Conservation (phyloP, 352 stramenopile species). For the Pythium periplocum region DNA sequence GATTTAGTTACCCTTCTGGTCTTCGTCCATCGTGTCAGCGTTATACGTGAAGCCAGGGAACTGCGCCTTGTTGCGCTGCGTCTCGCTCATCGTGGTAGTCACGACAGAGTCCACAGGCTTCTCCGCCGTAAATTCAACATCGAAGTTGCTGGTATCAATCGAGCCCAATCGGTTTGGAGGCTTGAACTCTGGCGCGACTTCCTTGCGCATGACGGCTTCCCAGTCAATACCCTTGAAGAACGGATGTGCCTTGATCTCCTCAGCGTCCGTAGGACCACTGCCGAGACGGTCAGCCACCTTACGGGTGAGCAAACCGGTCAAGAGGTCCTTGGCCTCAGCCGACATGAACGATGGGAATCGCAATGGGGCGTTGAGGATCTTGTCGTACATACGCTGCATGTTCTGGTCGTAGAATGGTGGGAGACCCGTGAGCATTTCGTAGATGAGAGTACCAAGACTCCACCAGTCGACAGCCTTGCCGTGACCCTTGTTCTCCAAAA, state of each 20-base stretch:
- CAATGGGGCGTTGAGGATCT: conserved; percentile 90
- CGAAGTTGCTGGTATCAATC: conserved; percentile 93
- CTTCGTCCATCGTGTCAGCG: conserved; percentile 82
- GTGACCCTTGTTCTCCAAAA: conserved; percentile 92
- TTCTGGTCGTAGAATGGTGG: conserved; percentile 94
- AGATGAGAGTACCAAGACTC: conserved; percentile 92
- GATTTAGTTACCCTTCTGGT: conserved; percentile 76
- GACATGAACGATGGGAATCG: conserved; percentile 90
- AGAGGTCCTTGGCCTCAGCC: conserved; percentile 80
- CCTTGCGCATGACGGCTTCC: conserved; percentile 84
- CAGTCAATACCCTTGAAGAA: conserved; percentile 93
- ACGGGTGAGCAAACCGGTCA: conserved; percentile 80
- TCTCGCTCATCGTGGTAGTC: conserved; percentile 89
- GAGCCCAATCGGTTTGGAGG: conserved; percentile 82
- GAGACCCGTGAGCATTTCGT: conserved; percentile 91
- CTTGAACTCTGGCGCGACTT: conserved; percentile 90
- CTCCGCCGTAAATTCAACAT: conserved; percentile 91
- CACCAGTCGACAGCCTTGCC: conserved; percentile 89
- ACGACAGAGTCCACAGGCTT: conserved; percentile 89
- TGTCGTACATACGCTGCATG: conserved; percentile 93
- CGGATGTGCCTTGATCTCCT: conserved; percentile 91
- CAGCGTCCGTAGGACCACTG: conserved; percentile 78
- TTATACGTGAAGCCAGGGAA: conserved; percentile 90
- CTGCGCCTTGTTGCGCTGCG: conserved; percentile 87
- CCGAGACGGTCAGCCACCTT: conserved; percentile 87